These are phyloP conservation scores for Xanthoconium stramineum DNA, from an alignment of 768 basidiomycete genomes.

Conservation along the genomic window DNA sequence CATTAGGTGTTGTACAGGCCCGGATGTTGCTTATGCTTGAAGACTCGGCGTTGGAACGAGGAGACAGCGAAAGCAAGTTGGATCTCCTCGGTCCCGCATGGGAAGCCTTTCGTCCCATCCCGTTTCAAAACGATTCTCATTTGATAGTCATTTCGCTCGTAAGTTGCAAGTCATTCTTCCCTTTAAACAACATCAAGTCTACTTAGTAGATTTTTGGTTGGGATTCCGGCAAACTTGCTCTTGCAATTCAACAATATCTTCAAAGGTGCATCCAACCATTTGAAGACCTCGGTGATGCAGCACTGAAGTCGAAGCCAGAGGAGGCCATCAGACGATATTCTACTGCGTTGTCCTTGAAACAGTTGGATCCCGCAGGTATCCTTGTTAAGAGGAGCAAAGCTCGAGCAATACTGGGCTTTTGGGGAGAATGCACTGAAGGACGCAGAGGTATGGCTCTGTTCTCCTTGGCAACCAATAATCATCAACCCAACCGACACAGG, in stretches of 20 bases:
- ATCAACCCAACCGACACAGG: background rate
- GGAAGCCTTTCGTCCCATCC: background rate
- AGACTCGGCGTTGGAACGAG: background rate
- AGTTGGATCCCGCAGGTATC: background rate
- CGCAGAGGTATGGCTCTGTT: background rate
- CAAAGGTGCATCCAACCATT: background rate
- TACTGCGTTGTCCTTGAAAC: background rate
- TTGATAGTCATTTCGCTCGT: background rate
- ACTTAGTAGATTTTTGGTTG: background rate
- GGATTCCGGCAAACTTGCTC: background rate
- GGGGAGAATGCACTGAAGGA: background rate
- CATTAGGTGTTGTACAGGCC: background rate
- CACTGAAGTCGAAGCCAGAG: background rate
- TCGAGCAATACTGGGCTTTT: background rate
- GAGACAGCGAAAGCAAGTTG: background rate
- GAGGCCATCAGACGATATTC: background rate
- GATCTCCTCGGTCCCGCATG: no score
- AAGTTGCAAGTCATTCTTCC: background rate
- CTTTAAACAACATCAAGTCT: background rate
- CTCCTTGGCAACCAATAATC: background rate
- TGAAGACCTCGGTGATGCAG: background rate
- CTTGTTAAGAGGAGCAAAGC: no score
- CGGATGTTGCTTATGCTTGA: background rate
- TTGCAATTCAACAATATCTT: background rate
- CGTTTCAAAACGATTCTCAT: background rate